Percentiles rank a stretch among this genome's conserved stretches.
Evolutionary conservation across 2,329 filamentous ascomycete genomes (phyloP).

Genomic region (Aplosporella prunicola): DNA sequence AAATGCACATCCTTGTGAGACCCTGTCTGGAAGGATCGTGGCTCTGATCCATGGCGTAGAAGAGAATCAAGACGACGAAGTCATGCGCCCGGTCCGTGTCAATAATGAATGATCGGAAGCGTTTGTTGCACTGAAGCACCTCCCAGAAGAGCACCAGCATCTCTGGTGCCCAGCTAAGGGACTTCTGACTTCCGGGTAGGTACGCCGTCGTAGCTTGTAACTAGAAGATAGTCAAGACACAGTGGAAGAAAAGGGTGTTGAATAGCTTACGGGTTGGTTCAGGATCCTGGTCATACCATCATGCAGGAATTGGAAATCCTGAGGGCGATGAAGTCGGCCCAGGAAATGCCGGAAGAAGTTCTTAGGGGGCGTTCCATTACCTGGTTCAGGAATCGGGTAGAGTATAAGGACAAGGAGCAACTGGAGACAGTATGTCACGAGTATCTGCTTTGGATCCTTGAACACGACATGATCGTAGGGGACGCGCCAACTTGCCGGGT

Average conservation of each 20-base stretch:
- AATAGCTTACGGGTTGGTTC: conserved; percentile 59
- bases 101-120: conserved; percentile 92
- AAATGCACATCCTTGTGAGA: conserved; percentile 93
- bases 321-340: conserved; percentile 78
- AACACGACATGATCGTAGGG: conserved; percentile 90
- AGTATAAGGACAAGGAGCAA: conserved; percentile 76
- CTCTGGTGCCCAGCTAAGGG: conserved; percentile 81
- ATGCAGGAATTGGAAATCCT: conserved; percentile 95
- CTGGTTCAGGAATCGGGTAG: conserved; percentile 77
- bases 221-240: too few species aligned
- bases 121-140: conserved; percentile 91
- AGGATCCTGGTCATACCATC: conserved; percentile 89
- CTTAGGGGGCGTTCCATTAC: conserved; percentile 57
- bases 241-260: too few species aligned
- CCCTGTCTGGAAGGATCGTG: conserved; percentile 81
- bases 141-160: conserved; percentile 98
- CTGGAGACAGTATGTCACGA: conserved; percentile 88
- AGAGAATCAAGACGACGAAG: conserved; percentile 81
- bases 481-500: conserved; percentile 85
- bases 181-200: conserved; percentile 71
- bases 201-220: conserved; percentile 83
- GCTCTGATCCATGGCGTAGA: conserved; percentile 86
- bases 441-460: conserved; percentile 78
- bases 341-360: conserved; percentile 93
- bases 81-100: conserved; percentile 91